These are phyloP conservation scores for Neoboletus brunneissimus DNA, from an alignment of 768 basidiomycete genomes.

Conservation along the genomic window DNA sequence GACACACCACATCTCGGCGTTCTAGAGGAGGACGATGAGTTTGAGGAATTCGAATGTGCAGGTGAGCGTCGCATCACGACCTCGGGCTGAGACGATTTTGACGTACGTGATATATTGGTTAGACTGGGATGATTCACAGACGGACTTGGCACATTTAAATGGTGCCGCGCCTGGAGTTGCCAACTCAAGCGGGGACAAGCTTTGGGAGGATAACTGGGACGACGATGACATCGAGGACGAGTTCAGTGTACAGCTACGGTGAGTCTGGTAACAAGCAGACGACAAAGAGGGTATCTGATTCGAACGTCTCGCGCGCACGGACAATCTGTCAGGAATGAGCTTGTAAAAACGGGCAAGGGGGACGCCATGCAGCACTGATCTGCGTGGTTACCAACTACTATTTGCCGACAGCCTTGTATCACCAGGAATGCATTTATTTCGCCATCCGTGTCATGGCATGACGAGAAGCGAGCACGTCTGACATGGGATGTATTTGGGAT, in stretches of 20 bases:
- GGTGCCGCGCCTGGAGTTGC: constrained; percentile 72
- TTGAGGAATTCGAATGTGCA: constrained; percentile 87
- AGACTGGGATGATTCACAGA: constrained; percentile 90
- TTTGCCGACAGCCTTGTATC: constrained; percentile 1
- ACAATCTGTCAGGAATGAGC: constrained; percentile 48
- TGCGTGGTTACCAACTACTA: background rate
- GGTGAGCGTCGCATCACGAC: constrained; percentile 44
- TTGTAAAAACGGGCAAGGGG: constrained; percentile 55
- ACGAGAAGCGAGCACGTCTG: background rate
- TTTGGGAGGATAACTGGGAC: constrained; percentile 99
- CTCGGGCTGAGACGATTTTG: background rate
- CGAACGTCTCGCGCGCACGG: background rate
- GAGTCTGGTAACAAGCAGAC: constrained; percentile 25
- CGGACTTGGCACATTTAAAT: constrained; percentile 74
- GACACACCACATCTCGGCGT: constrained; percentile 71
- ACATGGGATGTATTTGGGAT: background rate
- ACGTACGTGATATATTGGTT: background rate
- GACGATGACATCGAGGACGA: constrained; percentile 99
- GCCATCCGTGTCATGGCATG: background rate
- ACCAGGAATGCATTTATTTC: constrained; percentile 1
- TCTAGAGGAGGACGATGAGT: constrained; percentile 97
- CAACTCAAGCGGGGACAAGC: constrained; percentile 79
- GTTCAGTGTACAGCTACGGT: constrained; percentile 95
- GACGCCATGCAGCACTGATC: constrained; percentile 55
- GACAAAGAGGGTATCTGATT: background rate